A percentile compares a stretch with the other conserved stretches of the same genome.
These are phyloP conservation scores for Candida labiduridarum DNA, from an alignment of 1,139 yeast species.

Conservation along the genomic window DNA sequence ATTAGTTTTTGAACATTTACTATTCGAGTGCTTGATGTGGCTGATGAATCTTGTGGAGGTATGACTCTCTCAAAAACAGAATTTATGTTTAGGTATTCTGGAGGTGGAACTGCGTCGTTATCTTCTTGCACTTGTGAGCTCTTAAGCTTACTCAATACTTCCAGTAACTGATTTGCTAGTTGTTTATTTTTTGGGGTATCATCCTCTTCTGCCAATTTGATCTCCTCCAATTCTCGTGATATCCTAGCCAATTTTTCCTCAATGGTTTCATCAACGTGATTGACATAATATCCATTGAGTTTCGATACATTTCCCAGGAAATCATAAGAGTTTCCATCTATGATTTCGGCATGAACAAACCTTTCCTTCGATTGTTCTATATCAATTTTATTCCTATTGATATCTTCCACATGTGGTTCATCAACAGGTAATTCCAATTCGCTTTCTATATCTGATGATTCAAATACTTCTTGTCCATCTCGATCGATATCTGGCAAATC, in stretches of 20 bases:
- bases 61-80: constrained; percentile 2
- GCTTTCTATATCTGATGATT: constrained; percentile 53
- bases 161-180: constrained; percentile 10
- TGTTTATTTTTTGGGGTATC: constrained; percentile 1
- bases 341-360: constrained; percentile 20
- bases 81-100: constrained; percentile 1
- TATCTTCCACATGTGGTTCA: constrained; percentile 7
- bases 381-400: constrained; percentile 22
- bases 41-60: background rate
- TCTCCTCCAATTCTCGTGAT: constrained; percentile 45
- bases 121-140: background rate
- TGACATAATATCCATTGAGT: constrained; percentile 30
- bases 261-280: constrained; percentile 34
- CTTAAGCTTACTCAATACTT: constrained; percentile 9
- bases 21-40: background rate
- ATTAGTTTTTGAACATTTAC: constrained; percentile 5
- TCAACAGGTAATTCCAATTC: constrained; percentile 10
- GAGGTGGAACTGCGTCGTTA: background rate
- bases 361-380: constrained; percentile 25
- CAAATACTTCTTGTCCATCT: constrained; percentile 43
- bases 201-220: constrained; percentile 16
- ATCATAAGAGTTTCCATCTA: constrained; percentile 25
- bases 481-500: constrained; percentile 33
- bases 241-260: constrained; percentile 50
- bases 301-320: constrained; percentile 40